Evolutionary conservation across 805 yeast species (phyloP).

Genomic region (Nadsonia fulvescens): DNA sequence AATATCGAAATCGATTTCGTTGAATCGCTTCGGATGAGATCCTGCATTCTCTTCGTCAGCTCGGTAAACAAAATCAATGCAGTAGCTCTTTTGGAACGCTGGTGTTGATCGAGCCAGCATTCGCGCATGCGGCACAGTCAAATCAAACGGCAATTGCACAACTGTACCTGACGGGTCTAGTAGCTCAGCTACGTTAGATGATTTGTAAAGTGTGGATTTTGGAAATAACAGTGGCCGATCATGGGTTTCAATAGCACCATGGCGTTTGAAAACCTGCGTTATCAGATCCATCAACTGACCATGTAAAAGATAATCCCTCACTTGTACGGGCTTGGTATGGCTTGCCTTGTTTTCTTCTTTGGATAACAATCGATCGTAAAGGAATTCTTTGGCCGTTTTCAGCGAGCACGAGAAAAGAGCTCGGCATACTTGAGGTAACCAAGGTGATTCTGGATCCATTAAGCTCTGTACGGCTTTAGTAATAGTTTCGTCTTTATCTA

Average conservation of each 20-base stretch:
- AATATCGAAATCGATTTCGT: slow-evolving; percentile 79
- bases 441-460: slow-evolving; percentile 80
- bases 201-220: slow-evolving; percentile 49
- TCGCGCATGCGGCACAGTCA: slow-evolving; percentile 81
- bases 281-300: slow-evolving; percentile 44
- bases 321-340: slow-evolving; percentile 6
- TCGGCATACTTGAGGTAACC: slow-evolving; percentile 84
- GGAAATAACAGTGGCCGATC: slow-evolving; percentile 61
- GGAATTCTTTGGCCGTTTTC: slow-evolving; percentile 63
- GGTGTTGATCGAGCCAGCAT: slow-evolving; percentile 48
- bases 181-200: slow-evolving; percentile 57
- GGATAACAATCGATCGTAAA: slow-evolving; percentile 37
- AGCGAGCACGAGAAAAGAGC: slow-evolving; percentile 75
- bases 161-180: slow-evolving; percentile 78
- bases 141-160: slow-evolving; percentile 74
- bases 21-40: slow-evolving; percentile 60
- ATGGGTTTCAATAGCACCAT: slow-evolving; percentile 74
- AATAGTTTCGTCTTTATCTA: slow-evolving; percentile 76
- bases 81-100: slow-evolving; percentile 39
- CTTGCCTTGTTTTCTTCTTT: slow-evolving; percentile 10
- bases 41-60: slow-evolving; percentile 33
- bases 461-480: slow-evolving; percentile 73
- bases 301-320: slow-evolving; percentile 25
- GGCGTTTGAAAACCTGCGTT: slow-evolving; percentile 45
- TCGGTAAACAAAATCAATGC: slow-evolving; percentile 71